phyloP scores from a whole-genome alignment of 106 monocot genomes.

The Acorus gramineus region DNA sequence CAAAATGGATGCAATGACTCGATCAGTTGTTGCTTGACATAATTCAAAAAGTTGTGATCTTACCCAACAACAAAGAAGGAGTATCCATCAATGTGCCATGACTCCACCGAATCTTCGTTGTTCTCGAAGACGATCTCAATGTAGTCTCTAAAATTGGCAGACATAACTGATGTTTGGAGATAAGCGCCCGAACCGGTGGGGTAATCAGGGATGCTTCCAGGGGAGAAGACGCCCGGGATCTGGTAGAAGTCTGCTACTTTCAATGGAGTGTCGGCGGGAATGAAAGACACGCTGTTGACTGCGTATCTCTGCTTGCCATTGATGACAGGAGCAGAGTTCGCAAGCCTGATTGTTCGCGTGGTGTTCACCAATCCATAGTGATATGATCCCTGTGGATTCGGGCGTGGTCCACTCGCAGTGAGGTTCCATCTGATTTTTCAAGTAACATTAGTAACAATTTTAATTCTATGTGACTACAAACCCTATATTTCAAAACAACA shows the following conservation, averaged over 20 bases:
- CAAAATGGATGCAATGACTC: no score
- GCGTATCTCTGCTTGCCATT: constrained; percentile 39
- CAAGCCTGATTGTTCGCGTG: constrained; percentile 28
- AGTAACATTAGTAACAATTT: no score
- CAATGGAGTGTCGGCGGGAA: constrained; percentile 28
- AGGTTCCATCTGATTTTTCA: constrained; percentile 27
- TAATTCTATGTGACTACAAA: no score
- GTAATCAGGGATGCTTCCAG: constrained; percentile 25
- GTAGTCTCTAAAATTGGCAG: constrained; percentile 20
- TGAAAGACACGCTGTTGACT: constrained; percentile 22
- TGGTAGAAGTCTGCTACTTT: constrained; percentile 38
- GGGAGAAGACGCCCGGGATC: constrained; percentile 22
- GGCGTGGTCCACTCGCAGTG: constrained; percentile 38
- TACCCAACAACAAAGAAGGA: constrained; percentile 38
- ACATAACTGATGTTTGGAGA: constrained; percentile 29
- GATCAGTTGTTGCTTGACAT: background rate
- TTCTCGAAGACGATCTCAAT: constrained; percentile 39
- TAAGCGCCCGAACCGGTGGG: constrained; percentile 17
- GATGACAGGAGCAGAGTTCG: constrained; percentile 30
- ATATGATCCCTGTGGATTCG: constrained; percentile 39
- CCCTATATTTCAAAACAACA: no score
- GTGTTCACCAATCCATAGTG: constrained; percentile 27
- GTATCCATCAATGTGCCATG: constrained; percentile 41
- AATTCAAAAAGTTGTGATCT: background rate
- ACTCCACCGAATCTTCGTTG: constrained; percentile 23